Conservation (phyloP, 495 filamentous ascomycete species). For the Neurospora sp. region DNA sequence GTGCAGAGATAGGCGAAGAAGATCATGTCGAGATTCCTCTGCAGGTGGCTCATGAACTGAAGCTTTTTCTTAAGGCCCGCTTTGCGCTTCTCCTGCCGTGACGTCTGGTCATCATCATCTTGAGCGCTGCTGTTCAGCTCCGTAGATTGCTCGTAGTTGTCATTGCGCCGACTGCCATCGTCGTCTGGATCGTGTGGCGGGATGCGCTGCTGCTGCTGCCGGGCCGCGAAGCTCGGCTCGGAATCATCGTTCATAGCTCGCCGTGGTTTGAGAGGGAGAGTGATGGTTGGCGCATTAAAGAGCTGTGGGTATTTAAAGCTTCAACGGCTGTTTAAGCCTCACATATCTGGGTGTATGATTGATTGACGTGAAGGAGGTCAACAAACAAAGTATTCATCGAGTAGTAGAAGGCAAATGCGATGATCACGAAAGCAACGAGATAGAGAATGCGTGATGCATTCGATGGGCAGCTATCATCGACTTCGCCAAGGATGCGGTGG, state of each 20-base stretch:
- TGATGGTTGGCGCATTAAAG: neutral
- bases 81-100: conserved; percentile 13
- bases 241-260: conserved; percentile 60
- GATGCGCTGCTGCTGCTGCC: conserved; percentile 25
- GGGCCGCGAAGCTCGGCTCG: conserved; percentile 45
- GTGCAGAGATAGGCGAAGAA: conserved; percentile 71
- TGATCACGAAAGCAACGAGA: neutral
- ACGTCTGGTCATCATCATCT: neutral
- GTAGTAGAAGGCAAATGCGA: neutral
- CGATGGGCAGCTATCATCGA: neutral
- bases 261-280: conserved; percentile 15
- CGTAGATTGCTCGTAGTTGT: conserved; percentile 11
- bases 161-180: conserved; percentile 15
- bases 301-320: neutral
- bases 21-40: conserved; percentile 67
- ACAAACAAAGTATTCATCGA: neutral
- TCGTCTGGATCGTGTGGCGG: conserved; percentile 8
- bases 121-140: conserved; percentile 5
- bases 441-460: neutral
- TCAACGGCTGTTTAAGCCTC: neutral
- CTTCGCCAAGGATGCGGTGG: neutral
- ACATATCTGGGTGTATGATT: neutral
- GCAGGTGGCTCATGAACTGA: conserved; percentile 57
- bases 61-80: conserved; percentile 46
- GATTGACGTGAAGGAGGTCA: neutral